Base-by-base conservation (phyloP, 2,329 filamentous ascomycete genomes). In the Trichoderma endophyticum region DNA sequence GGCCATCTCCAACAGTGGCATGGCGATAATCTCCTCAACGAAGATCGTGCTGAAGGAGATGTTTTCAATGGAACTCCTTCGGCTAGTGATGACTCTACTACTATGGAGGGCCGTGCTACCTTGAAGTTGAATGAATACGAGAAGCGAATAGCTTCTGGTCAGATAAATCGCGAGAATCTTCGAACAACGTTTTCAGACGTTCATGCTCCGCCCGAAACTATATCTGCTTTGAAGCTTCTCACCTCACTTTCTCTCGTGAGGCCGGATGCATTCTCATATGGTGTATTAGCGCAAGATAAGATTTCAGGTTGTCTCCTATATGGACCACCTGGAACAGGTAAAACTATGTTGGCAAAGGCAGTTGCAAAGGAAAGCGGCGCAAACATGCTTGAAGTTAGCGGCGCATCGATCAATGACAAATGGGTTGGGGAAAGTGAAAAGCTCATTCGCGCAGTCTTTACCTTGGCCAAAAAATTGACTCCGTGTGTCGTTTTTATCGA, bases 401-500 rank as follows among this genome's bases (percentile, higher is more conserved):
- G 94, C 3, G 94, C 94, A 2, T 93, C 94, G 75, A 93, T 99
- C 76, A 97, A 97, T 81, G 93, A 98, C 80, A 98, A 97, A 88
- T 98, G 93, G 81, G 93, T 98, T 4, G 96, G 96, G 26, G 94
- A 98, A 80, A 93, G 93, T 73, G 96, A 99, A 83, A 98, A 98
- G 86, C 97, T 97, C 79, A 93, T 98, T 69, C 91, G 92, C 67
- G 95, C 95, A 0, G 91, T 98, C 54, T 99, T 99, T 82, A 92
- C 90, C 0, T 86, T 98, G 0, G 96, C 96, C 4, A 94, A 94
- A 82, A 97, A 97, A 81, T 88, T 98, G 8, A 92, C 92, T 1
- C 96, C 96, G 0, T 95, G 95, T 78, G 91, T 99, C 18, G 93
- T 99, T 65, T 98, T 99, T 83, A 94, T 99, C 74, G 96, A 99